Conservation (phyloP, 179 eudicot species). For the Carnegiea gigantea region DNA sequence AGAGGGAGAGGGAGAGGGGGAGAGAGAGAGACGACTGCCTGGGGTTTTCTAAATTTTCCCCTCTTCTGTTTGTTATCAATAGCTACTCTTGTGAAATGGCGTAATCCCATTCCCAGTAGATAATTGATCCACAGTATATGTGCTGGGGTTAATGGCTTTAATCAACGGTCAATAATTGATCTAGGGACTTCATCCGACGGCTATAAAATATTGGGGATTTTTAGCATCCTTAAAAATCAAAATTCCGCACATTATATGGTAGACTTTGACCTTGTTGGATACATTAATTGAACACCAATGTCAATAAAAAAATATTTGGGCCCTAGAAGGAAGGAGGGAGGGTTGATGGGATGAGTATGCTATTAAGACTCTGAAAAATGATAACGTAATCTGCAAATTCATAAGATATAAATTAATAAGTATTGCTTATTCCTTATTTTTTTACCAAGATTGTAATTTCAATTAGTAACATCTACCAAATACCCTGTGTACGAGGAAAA, state of each 20-base stretch:
- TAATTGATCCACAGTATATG: slow-evolving; percentile 5
- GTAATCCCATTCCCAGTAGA: background rate
- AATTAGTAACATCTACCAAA: too few relatives aligned
- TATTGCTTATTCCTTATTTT: too few relatives aligned
- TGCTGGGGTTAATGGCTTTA: background rate
- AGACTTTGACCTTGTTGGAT: background rate
- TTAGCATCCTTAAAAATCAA: slow-evolving; percentile 15
- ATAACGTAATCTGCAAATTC: too few relatives aligned
- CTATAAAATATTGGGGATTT: slow-evolving; percentile 3
- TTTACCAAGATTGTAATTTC: too few relatives aligned
- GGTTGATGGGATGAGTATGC: too few relatives aligned
- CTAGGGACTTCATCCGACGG: slow-evolving; percentile 12
- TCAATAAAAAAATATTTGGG: too few relatives aligned
- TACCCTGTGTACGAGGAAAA: too few relatives aligned
- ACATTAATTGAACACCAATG: background rate
- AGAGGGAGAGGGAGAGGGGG: background rate
- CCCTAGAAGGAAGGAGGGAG: too few relatives aligned
- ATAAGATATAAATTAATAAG: too few relatives aligned
- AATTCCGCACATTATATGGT: background rate
- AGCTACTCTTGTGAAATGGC: background rate
- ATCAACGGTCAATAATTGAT: slow-evolving; percentile 1
- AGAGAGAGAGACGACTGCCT: background rate
- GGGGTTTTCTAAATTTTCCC: background rate
- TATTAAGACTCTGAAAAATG: too few relatives aligned
- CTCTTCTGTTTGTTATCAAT: background rate